phyloP scores from a whole-genome alignment of 257 asterid species.

The Nicotiana undulata region DNA sequence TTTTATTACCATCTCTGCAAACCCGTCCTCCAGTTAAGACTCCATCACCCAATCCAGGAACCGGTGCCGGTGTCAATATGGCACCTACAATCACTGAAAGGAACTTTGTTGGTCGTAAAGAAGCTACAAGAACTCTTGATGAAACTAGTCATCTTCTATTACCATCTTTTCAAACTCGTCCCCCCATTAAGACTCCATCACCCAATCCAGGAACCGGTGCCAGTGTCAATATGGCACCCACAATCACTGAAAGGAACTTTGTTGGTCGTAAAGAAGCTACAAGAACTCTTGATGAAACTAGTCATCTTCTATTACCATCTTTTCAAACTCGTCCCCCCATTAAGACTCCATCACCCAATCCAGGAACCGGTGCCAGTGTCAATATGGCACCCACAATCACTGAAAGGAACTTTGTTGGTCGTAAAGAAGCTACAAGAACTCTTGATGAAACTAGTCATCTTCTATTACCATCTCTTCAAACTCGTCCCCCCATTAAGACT shows the following conservation, averaged over 20 bases:
- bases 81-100: neutral
- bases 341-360: slow-evolving; percentile 20
- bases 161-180: neutral
- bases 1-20: neutral
- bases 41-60: neutral
- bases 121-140: too few relatives aligned
- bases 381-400: neutral
- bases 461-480: neutral
- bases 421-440: neutral
- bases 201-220: slow-evolving; percentile 11
- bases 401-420: neutral
- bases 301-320: neutral
- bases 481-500: neutral
- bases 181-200: slow-evolving; percentile 7
- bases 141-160: neutral
- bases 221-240: neutral
- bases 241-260: neutral
- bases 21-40: neutral
- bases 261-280: neutral
- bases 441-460: neutral
- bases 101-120: neutral
- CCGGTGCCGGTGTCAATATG: neutral
- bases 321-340: neutral
- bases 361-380: neutral
- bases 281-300: neutral